Evolutionary conservation across 768 basidiomycete species (phyloP), one percentile per base, ranked within the genome.

Genomic region (Porphyrellus cyaneotinctus): DNA sequence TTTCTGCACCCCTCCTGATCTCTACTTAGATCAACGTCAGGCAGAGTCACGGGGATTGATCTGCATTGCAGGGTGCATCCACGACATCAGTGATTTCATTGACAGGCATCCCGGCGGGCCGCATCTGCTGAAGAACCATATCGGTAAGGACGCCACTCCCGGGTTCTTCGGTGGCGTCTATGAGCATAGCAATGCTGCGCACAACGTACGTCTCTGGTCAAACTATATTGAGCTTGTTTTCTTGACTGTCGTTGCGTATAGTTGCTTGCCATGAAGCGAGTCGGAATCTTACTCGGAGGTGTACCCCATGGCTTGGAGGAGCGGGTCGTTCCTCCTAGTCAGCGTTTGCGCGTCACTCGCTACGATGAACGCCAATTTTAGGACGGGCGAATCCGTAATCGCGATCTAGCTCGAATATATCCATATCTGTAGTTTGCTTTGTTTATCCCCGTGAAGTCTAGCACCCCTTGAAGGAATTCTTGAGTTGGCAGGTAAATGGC

Each of bases 141-240:
- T 94, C 59, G 92, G 91, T 47, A 89, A 85, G 68, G 92, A 95
- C 61, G 91, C 88, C 9, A 91, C 91, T 9, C 86, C 88, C 0
- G 90, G 91, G 3, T 95, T 94, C 81, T 92, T 94, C 64, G 92
- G 92, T 53, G 88, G 87, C 58, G 82, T 91, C 4, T 89, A 89
- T 63, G 87, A 87, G 58, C 88, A 90, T 64, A 84, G 85, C 13
- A 90, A 88, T 62, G 85, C 87, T 35, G 87, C 89, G 8, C 87
- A 91, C 69, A 90, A 91, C 65, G 82, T 84, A 63, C 24, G 83
- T 73, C 23, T 72, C 33, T 14, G 4, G n/a, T 38, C 9, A 2
- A 15, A 22, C 3, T 20, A 15, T 20, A 11, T 17, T 2, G 2
- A 7, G n/a, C 38, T 17, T 23, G 18, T 36, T 37, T 26, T 30